Conservation (phyloP, 176 grass and related monocot genomes). For the Zea mays region DNA sequence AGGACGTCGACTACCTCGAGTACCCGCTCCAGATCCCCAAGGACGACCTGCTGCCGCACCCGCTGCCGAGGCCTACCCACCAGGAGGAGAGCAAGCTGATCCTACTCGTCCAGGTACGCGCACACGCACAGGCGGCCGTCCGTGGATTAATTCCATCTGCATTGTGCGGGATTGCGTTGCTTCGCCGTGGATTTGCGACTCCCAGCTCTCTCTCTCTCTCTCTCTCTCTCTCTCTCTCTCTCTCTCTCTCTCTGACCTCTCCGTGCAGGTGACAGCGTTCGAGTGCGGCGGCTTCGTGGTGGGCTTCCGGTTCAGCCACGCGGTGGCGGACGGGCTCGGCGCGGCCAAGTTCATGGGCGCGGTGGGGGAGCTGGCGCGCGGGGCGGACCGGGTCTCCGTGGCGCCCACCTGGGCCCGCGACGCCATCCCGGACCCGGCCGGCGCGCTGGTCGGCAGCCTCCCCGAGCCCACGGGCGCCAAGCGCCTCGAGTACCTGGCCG, state of each 20-base stretch:
- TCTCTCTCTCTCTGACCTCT: too few relatives aligned
- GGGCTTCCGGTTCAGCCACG: slow-evolving; percentile 90
- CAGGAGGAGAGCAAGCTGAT: slow-evolving; percentile 60
- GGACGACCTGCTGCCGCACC: slow-evolving; percentile 73
- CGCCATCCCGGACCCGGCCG: slow-evolving; percentile 50
- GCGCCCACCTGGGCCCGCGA: slow-evolving; percentile 55
- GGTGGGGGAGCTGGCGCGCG: slow-evolving; percentile 67
- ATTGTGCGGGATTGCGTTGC: slow-evolving; percentile 1
- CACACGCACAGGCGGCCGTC: too few relatives aligned
- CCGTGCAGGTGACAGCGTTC: slow-evolving; percentile 74
- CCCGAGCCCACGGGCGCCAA: slow-evolving; percentile 41
- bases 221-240: too few relatives aligned
- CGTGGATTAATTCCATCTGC: background rate
- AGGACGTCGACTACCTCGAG: slow-evolving; percentile 91
- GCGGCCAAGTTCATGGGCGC: slow-evolving; percentile 84
- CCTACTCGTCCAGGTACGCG: slow-evolving; percentile 68
- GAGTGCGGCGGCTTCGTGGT: slow-evolving; percentile 85
- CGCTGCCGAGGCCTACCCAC: slow-evolving; percentile 25
- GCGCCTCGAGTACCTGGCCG: slow-evolving; percentile 63
- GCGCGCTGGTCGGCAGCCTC: slow-evolving; percentile 43
- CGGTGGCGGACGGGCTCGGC: too few relatives aligned
- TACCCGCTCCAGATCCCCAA: slow-evolving; percentile 76
- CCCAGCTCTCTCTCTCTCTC: too few relatives aligned
- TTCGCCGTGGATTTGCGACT: background rate
- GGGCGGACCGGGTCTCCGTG: slow-evolving; percentile 22